These are phyloP conservation scores for Cavenderia fasciculata DNA, from an alignment of 78 protist genomes.

Conservation along the genomic window DNA sequence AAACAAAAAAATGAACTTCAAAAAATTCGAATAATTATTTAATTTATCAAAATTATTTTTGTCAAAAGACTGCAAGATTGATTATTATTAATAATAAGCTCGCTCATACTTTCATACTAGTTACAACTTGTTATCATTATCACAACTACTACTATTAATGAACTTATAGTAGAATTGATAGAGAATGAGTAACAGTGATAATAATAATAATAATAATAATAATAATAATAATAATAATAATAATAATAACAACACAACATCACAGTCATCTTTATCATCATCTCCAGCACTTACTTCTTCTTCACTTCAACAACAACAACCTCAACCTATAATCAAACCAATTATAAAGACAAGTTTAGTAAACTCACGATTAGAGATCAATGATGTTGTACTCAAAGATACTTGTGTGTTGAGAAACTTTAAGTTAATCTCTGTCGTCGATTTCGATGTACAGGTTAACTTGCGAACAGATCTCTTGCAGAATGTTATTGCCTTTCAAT, in stretches of 20 bases:
- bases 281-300: background rate
- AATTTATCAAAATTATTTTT: too few species aligned
- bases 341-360: conserved; percentile 56
- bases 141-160: background rate
- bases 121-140: background rate
- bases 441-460: conserved; percentile 25
- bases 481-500: conserved; percentile 77
- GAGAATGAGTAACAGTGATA: too few species aligned
- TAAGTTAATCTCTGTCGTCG: conserved; percentile 17
- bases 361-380: conserved; percentile 24
- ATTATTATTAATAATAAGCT: too few species aligned
- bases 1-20: too few species aligned
- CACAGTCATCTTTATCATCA: background rate
- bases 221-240: background rate
- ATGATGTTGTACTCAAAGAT: conserved; percentile 77
- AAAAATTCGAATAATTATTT: too few species aligned
- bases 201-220: conserved; percentile 5
- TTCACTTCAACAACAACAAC: conserved; percentile 13
- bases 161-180: background rate
- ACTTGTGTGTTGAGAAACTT: conserved; percentile 73
- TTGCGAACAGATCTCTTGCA: conserved; percentile 61
- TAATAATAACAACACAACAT: background rate
- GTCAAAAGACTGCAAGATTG: too few species aligned
- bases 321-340: background rate
- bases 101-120: background rate